Evolutionary conservation across 768 basidiomycete genomes (phyloP), one percentile per base, ranked within the genome.

Genomic region (Macrocybe gigantea): DNA sequence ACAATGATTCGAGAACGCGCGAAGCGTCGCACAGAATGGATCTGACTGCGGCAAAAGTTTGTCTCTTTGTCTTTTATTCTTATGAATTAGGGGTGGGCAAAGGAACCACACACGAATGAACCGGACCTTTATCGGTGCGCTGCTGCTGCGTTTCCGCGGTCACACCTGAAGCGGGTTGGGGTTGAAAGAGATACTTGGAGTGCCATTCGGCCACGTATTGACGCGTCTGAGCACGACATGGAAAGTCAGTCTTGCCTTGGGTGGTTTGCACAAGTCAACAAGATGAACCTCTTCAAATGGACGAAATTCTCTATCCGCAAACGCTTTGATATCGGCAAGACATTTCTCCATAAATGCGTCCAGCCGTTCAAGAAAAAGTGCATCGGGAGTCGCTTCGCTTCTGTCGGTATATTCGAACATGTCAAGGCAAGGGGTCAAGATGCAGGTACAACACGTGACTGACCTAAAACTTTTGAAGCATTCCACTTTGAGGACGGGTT

Each of bases 181-280:
- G 49, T 49, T 56, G 59, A 60, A 83, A 83, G 31, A 86, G 73
- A 60, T 74, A 73, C 56, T 69, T 77, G 50, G 72, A 71, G 53
- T 86, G 82, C 73, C 78, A 77, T 60, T 83, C 77, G n/a, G 83
- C 79, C 51, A 84, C 72, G 41, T 67, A 69, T 57, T 70, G 69
- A 56, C 77, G 76, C 48, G 68, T 74, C 70, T 75, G 29, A 8
- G 8, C 42, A 59, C 22, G 39, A 35, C 45, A 52, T 56, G 51
- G 42, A 49, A 50, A 50, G 53, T 64, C 53, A 68, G 59, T 47
- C 22, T 22, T 22, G 22, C 22, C 22, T 22, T 22, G 22, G 22
- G 22, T 22, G 22, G 22, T 22, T 22, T 22, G 22, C 22, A 22
- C 22, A 53, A 51, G 52, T 50, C 52, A 57, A 51, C 50, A 52